Conservation (phyloP, 257 asterid species). For the Solanum virginianum region DNA sequence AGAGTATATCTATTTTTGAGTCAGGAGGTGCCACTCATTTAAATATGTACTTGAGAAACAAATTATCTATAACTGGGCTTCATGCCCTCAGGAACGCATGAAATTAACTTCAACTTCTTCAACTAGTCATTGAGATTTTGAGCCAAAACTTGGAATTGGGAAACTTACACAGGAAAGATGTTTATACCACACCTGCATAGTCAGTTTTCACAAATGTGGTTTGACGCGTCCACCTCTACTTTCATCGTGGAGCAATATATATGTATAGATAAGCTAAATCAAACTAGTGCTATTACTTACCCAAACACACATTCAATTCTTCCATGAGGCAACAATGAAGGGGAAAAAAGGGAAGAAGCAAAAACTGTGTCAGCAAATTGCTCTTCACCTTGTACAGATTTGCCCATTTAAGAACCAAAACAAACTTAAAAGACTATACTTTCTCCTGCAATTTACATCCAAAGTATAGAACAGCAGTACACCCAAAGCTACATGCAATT, state of each 20-base stretch:
- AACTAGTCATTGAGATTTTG: background rate
- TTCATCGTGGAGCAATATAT: background rate
- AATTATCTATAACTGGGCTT: background rate
- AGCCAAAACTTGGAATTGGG: background rate
- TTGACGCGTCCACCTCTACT: background rate
- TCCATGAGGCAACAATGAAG: background rate
- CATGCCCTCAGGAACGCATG: background rate
- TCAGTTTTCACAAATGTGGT: background rate
- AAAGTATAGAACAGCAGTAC: conserved; percentile 9
- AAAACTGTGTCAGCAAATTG: background rate
- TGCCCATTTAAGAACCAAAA: background rate
- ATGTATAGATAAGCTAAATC: background rate
- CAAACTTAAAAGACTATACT: background rate
- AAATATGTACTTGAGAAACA: background rate
- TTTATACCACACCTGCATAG: background rate
- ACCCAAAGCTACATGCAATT: conserved; percentile 8
- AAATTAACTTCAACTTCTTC: background rate
- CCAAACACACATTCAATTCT: background rate
- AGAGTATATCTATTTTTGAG: no score
- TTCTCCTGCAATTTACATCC: conserved; percentile 15
- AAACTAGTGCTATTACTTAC: background rate
- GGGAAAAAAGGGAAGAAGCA: background rate
- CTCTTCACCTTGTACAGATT: background rate
- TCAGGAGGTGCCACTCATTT: background rate
- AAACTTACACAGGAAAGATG: background rate